Evolutionary conservation across 2,329 filamentous ascomycete species (phyloP).

Genomic region (Aureobasidium sp.): DNA sequence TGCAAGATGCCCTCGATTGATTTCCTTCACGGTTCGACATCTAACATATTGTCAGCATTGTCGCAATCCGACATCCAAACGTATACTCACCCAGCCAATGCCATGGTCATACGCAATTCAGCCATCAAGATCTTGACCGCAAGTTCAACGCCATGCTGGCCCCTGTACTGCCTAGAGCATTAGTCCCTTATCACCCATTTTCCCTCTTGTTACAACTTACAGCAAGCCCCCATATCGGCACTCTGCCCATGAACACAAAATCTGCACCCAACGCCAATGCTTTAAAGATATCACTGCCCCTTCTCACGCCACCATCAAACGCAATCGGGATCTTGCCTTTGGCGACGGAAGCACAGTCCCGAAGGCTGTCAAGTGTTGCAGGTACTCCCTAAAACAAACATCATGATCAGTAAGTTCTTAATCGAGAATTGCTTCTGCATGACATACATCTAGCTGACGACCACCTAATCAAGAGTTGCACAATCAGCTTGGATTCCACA

Average conservation of each 20-base stretch:
- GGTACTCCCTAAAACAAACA: constrained; percentile 33
- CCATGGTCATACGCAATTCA: constrained; percentile 17
- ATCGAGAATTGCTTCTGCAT: too few relatives aligned
- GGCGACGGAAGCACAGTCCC: constrained; percentile 34
- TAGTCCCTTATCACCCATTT: constrained; percentile 9
- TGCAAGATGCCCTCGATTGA: constrained; percentile 15
- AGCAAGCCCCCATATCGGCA: constrained; percentile 45
- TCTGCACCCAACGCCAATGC: constrained; percentile 47
- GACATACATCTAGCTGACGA: constrained; percentile 45
- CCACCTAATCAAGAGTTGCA: constrained; percentile 23
- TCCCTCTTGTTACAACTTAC: constrained; percentile 22
- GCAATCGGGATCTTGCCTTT: constrained; percentile 50
- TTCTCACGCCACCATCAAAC: constrained; percentile 53
- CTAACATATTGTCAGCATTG: neutral
- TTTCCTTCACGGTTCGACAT: constrained; percentile 16
- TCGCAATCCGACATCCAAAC: neutral
- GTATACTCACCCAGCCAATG: constrained; percentile 8
- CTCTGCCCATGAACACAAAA: constrained; percentile 44
- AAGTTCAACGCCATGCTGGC: constrained; percentile 31
- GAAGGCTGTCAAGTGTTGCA: constrained; percentile 45
- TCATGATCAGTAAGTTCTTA: neutral
- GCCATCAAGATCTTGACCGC: constrained; percentile 16
- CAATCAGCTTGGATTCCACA: neutral
- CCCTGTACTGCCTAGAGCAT: constrained; percentile 27
- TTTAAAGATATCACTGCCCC: constrained; percentile 53